phyloP scores from a whole-genome alignment of 108 stramenopile species.

The Pseudonitzschia pungens region DNA sequence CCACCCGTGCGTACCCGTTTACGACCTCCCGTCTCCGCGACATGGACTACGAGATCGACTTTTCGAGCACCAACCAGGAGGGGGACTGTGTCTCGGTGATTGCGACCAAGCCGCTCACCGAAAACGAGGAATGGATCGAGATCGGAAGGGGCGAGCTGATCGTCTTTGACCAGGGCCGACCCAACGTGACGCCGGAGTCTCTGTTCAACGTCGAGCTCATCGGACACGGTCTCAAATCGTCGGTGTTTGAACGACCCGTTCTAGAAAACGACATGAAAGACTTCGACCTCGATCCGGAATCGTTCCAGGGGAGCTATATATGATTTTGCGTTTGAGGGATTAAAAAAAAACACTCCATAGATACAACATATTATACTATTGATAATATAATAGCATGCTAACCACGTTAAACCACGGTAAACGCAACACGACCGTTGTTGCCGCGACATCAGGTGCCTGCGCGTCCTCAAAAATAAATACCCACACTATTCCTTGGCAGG shows the following conservation, averaged over 20 bases:
- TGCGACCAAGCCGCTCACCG: conserved; percentile 84
- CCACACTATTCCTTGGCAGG: conserved; percentile 39
- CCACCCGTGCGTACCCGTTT: conserved; percentile 78
- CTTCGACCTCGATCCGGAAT: conserved; percentile 35
- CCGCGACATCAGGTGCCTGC: neutral
- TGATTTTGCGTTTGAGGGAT: no score
- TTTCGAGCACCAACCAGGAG: conserved; percentile 52
- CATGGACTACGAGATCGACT: conserved; percentile 61
- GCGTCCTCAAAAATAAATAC: no score
- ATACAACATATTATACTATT: no score
- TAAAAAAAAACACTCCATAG: no score
- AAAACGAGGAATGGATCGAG: conserved; percentile 75
- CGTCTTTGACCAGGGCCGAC: conserved; percentile 69
- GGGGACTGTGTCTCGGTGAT: conserved; percentile 87
- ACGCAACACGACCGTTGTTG: neutral
- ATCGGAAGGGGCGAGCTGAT: conserved; percentile 72
- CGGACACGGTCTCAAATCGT: conserved; percentile 53
- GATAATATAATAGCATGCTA: no score
- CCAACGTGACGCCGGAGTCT: conserved; percentile 38
- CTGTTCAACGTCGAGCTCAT: conserved; percentile 51
- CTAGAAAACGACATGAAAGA: conserved; percentile 46
- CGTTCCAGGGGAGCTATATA: conserved; percentile 42
- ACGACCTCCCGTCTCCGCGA: conserved; percentile 46
- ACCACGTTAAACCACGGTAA: no score
- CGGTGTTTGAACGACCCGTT: conserved; percentile 18